These are phyloP conservation scores for Nothophytophthora sp. DNA, from an alignment of 352 stramenopile genomes.

Conservation along the genomic window DNA sequence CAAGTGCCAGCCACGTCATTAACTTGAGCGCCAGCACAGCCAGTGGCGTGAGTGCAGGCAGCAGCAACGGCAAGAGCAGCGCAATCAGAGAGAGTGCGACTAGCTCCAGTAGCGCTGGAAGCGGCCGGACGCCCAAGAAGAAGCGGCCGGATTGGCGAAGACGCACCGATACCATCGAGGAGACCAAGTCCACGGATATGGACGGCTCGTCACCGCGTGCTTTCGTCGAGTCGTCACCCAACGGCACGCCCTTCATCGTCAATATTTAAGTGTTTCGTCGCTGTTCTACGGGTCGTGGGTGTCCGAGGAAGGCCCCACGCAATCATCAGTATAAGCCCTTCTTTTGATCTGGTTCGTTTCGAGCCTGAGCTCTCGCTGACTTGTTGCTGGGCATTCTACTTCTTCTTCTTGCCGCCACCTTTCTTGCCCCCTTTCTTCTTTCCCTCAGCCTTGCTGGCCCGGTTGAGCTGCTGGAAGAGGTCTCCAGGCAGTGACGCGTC, in stretches of 20 bases:
- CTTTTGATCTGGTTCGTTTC: background rate
- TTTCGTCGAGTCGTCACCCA: constrained; percentile 52
- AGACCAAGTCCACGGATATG: constrained; percentile 33
- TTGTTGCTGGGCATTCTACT: constrained; percentile 23
- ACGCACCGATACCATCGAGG: constrained; percentile 40
- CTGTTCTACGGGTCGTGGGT: constrained; percentile 4
- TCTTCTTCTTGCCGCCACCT: constrained; percentile 68
- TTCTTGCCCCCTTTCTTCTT: constrained; percentile 88
- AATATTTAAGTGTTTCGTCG: constrained; percentile 51
- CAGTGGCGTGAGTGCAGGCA: constrained; percentile 17
- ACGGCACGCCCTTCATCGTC: constrained; percentile 51
- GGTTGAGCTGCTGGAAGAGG: constrained; percentile 76
- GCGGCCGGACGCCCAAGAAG: constrained; percentile 27
- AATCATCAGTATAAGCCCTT: no score
- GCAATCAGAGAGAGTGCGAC: constrained; percentile 5
- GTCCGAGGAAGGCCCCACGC: no score
- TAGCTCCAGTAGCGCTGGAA: constrained; percentile 9
- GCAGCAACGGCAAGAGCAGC: constrained; percentile 24
- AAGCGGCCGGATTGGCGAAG: constrained; percentile 38
- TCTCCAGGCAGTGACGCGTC: constrained; percentile 71
- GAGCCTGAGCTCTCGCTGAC: background rate
- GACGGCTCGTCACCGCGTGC: constrained; percentile 24
- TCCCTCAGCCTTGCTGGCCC: constrained; percentile 60
- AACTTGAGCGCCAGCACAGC: constrained; percentile 14
- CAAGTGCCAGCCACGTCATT: constrained; percentile 5